Conservation (phyloP, 179 eudicot genomes). For the Beta corolliflora region DNA sequence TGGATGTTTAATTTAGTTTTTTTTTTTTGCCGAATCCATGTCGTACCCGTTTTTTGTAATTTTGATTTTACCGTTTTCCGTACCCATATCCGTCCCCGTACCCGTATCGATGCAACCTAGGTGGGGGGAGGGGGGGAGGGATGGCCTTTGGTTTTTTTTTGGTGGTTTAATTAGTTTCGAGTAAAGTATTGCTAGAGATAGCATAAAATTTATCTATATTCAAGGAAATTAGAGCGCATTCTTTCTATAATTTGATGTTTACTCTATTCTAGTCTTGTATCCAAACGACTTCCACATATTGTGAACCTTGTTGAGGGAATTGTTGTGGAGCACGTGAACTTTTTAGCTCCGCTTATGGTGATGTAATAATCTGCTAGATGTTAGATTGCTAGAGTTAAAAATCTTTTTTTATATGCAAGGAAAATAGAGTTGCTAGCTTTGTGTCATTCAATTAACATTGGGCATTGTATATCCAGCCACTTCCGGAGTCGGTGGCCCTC, state of each 20-base stretch:
- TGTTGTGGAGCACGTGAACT: slow-evolving; percentile 62
- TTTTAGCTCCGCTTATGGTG: neutral
- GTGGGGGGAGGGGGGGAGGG: too few relatives aligned
- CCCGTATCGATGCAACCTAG: too few relatives aligned
- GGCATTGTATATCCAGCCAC: slow-evolving; percentile 59
- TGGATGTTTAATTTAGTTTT: too few relatives aligned
- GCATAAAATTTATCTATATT: neutral
- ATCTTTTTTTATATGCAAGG: neutral
- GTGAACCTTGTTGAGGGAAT: slow-evolving; percentile 66
- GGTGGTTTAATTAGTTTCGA: neutral
- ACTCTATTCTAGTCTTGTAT: neutral
- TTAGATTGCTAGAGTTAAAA: neutral
- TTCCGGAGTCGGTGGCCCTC: slow-evolving; percentile 91
- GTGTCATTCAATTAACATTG: slow-evolving; percentile 1
- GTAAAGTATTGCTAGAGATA: neutral
- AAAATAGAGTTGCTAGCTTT: neutral
- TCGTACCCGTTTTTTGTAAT: too few relatives aligned
- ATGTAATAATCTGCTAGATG: neutral
- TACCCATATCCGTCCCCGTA: too few relatives aligned
- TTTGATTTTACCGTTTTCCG: too few relatives aligned
- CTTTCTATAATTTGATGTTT: neutral
- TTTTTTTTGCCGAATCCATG: too few relatives aligned
- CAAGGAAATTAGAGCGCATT: neutral
- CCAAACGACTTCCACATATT: slow-evolving; percentile 42
- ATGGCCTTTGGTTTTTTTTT: too few relatives aligned